A percentile compares a stretch with the other conserved stretches of the same genome.
Conservation (phyloP, 2,329 filamentous ascomycete species). For the Penicillium sp. region DNA sequence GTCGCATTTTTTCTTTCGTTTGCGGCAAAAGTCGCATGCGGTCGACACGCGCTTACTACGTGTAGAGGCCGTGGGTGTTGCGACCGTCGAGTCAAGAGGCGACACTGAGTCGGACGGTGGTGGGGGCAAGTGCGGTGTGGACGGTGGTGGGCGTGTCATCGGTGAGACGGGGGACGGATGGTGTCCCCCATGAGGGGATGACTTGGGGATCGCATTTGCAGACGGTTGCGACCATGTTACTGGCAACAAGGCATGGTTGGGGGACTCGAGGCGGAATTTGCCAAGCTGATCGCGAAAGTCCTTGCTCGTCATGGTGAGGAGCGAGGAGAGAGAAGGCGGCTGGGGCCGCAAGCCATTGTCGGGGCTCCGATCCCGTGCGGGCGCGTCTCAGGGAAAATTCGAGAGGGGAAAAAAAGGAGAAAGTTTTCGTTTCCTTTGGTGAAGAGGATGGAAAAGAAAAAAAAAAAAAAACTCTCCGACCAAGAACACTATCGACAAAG, state of each 20-base stretch:
- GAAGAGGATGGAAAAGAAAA: no score
- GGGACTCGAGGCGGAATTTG: slow-evolving; percentile 27
- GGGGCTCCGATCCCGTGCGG: slow-evolving; percentile 5
- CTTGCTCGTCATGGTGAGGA: slow-evolving; percentile 18
- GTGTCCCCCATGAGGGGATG: neutral
- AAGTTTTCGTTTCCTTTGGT: no score
- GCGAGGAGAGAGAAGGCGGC: slow-evolving; percentile 15
- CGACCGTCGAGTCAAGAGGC: slow-evolving; percentile 8
- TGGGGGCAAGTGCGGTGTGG: slow-evolving; percentile 3
- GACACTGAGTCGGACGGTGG: neutral
- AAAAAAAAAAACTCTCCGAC: no score
- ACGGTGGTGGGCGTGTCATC: neutral
- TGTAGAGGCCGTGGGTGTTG: slow-evolving; percentile 12
- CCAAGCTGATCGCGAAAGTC: slow-evolving; percentile 31
- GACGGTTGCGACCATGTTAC: slow-evolving; percentile 10
- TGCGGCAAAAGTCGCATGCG: slow-evolving; percentile 38
- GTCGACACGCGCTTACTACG: slow-evolving; percentile 36
- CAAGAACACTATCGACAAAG: no score
- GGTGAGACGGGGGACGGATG: neutral
- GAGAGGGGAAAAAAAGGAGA: no score
- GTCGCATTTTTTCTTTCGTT: slow-evolving; percentile 39
- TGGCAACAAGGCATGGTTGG: slow-evolving; percentile 6
- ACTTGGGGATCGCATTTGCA: neutral
- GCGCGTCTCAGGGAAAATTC: no score
- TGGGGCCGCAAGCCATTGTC: slow-evolving; percentile 27